Evolutionary conservation across 305 asterid genomes (phyloP).

Genomic region (Ruellia speciosa): DNA sequence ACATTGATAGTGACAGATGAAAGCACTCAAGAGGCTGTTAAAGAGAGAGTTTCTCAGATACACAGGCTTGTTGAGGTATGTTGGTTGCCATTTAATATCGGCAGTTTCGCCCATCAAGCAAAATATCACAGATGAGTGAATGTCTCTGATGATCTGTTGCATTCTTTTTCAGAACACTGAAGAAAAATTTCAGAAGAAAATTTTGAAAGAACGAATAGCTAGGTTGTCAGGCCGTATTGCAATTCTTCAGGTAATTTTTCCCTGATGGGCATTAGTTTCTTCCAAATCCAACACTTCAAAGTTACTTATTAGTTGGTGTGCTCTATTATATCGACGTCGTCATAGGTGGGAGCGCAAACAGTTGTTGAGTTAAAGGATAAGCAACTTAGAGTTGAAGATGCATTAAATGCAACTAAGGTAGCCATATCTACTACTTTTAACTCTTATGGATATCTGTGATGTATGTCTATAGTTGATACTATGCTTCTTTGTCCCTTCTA

Average conservation of each 20-base stretch:
- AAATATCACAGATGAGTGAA: neutral
- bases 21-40: conserved; percentile 49
- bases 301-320: neutral
- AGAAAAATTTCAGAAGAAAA: conserved; percentile 64
- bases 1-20: conserved; percentile 67
- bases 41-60: conserved; percentile 46
- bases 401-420: conserved; percentile 85
- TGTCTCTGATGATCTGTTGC: conserved; percentile 7
- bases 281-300: neutral
- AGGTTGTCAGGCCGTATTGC: conserved; percentile 76
- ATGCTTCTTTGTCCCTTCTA: conserved; percentile 12
- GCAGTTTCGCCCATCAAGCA: neutral
- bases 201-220: conserved; percentile 72
- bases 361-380: conserved; percentile 71
- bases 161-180: conserved; percentile 51
- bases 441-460: conserved; percentile 1
- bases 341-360: conserved; percentile 75
- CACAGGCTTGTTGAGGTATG: conserved; percentile 63
- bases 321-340: conserved; percentile 5
- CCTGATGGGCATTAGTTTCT: conserved; percentile 1
- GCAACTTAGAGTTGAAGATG: conserved; percentile 76
- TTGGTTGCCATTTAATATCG: neutral
- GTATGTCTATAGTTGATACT: neutral
- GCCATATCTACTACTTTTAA: conserved; percentile 11
- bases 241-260: conserved; percentile 50